Base-by-base conservation (phyloP, 768 basidiomycete genomes). In the Suillus placidus region DNA sequence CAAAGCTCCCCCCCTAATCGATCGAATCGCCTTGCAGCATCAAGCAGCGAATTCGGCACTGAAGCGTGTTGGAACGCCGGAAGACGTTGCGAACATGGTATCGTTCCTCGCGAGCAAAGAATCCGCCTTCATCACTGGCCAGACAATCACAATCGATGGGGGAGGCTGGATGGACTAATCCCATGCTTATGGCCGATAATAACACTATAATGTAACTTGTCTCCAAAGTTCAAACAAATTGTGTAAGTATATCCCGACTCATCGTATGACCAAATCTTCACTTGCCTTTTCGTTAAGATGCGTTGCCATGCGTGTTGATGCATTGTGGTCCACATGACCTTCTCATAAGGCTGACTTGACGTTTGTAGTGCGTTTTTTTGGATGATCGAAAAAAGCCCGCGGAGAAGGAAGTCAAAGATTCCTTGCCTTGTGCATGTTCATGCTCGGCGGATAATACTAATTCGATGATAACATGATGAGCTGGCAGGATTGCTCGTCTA, bases 31-130 rank as follows among this genome's bases (percentile, higher is more conserved):
- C 6, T n/a, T 34, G 20, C 20, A 55, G 54, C 13, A 6, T 20
- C 54, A 55, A 14, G 71, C 6, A 60, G 70, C 10, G 54, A 64
- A 26, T 64, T 73, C 60, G 71, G 72, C 20, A 66, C 62, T 9
- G 34, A 34, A 34, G 10, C 34, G 32, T 12, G 1, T 55, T n/a
- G 54, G 54, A 55, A 35, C 3, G 54, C 65, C 76, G 0, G 52
- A 66, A 8, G 71, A 79, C 47, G 66, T 79, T 37, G 75, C 78
- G 1, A 62, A 61, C 10, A 37, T 79, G 6, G 78, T 79, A 2
- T 74, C 77, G 9, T 79, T 76, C 69, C 69, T 79, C 35, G 78
- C 75, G 7, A 72, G 74, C 12, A 69, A 72, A 49, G 70, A 75
- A n/a, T 71, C 78, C 4, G 45, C 62, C 13, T 76, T 73, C 51